Percentiles rank a stretch among this genome's conserved stretches.
Conservation (phyloP, 169 alveolate genomes). For the Cryptosporidium tyzzeri region DNA sequence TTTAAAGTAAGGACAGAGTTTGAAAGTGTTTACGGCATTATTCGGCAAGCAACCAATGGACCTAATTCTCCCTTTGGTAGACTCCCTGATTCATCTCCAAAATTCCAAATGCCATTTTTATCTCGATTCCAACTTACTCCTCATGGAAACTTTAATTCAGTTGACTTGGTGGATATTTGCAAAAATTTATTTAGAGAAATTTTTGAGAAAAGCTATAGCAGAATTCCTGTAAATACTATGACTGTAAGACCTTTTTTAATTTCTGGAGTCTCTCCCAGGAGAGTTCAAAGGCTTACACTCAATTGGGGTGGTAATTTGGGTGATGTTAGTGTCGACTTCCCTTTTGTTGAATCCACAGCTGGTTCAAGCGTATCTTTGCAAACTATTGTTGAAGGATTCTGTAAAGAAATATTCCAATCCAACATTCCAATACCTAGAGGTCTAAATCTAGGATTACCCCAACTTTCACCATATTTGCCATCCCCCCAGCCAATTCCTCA, state of each 20-base stretch:
- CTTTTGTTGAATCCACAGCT: background rate
- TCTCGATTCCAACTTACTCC: background rate
- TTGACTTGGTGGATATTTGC: background rate
- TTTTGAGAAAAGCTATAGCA: background rate
- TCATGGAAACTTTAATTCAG: background rate
- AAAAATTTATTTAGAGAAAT: background rate
- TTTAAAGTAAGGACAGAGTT: background rate
- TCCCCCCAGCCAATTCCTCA: background rate
- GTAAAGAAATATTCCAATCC: background rate
- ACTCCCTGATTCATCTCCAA: background rate
- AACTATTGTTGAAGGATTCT: background rate
- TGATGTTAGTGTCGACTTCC: background rate
- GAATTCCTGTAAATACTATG: background rate
- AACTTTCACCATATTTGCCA: background rate
- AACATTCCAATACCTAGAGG: background rate
- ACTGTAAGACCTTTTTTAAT: background rate
- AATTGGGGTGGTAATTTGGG: slow-evolving; percentile 10
- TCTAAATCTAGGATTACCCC: background rate
- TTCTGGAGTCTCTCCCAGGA: slow-evolving; percentile 1
- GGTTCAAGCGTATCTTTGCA: background rate
- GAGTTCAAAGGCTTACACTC: background rate
- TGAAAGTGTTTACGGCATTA: background rate
- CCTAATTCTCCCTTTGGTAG: slow-evolving; percentile 2
- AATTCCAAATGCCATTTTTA: background rate
- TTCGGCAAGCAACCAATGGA: background rate